Percentiles rank a stretch among this genome's conserved stretches.
Conservation (phyloP, 371 early-diverging fungal species). For the Apophysomyces elegans region DNA sequence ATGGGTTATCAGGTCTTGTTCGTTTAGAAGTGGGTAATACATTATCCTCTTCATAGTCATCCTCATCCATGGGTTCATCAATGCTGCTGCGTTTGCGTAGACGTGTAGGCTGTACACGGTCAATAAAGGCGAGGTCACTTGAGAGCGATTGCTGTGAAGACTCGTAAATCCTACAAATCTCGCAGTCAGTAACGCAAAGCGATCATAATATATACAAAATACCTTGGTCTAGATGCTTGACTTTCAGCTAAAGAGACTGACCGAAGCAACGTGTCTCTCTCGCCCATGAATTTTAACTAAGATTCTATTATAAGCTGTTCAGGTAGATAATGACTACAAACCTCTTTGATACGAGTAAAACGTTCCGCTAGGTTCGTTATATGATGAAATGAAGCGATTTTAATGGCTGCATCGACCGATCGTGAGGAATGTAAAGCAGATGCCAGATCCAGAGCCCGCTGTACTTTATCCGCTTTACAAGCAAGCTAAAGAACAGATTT, state of each 20-base stretch:
- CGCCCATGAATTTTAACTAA: constrained; percentile 19
- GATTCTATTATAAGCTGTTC: neutral
- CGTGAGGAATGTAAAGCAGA: constrained; percentile 54
- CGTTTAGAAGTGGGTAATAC: constrained; percentile 18
- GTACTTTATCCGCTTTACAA: constrained; percentile 70
- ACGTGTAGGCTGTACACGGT: neutral
- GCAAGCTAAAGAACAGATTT: constrained; percentile 49
- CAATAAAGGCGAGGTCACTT: constrained; percentile 19
- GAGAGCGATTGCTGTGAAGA: constrained; percentile 15
- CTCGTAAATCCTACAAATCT: constrained; percentile 10
- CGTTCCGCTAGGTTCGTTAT: constrained; percentile 76
- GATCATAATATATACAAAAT: no score
- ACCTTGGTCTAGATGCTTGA: constrained; percentile 16
- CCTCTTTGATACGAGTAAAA: constrained; percentile 78
- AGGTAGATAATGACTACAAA: constrained; percentile 10
- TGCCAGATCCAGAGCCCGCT: constrained; percentile 81
- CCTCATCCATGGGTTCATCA: constrained; percentile 1
- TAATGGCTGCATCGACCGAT: constrained; percentile 81
- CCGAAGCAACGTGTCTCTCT: neutral
- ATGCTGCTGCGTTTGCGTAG: constrained; percentile 11
- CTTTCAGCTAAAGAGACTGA: constrained; percentile 4
- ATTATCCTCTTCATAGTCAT: constrained; percentile 4
- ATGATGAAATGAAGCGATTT: constrained; percentile 74
- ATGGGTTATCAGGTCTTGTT: constrained; percentile 13
- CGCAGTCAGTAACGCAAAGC: neutral